These are phyloP conservation scores for Solanum medicagineum DNA, from an alignment of 257 asterid species.

Conservation along the genomic window DNA sequence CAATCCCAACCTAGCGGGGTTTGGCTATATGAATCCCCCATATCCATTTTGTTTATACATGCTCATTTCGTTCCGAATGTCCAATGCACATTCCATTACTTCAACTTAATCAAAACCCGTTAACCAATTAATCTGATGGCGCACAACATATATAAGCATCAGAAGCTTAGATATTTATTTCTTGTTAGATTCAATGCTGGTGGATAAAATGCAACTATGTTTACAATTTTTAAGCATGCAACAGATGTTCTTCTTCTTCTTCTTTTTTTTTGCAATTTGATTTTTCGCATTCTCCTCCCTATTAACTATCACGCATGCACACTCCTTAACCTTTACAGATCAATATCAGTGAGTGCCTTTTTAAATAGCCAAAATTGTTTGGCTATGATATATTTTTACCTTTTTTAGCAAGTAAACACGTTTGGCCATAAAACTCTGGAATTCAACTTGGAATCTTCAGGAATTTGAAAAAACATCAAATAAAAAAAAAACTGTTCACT, in stretches of 20 bases:
- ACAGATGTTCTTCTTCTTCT: background rate
- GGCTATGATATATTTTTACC: background rate
- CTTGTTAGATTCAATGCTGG: background rate
- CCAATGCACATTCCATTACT: background rate
- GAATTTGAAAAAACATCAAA: too few relatives aligned
- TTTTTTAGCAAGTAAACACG: background rate
- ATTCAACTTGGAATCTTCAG: too few relatives aligned
- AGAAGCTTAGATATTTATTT: background rate
- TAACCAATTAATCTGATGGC: background rate
- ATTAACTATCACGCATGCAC: background rate
- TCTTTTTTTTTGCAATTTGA: background rate
- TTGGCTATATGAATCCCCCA: background rate
- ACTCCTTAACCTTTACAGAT: background rate
- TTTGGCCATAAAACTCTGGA: too few relatives aligned
- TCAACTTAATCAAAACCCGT: background rate
- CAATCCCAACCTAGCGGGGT: constrained; percentile 1
- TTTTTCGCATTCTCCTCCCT: background rate
- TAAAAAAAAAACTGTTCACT: too few relatives aligned
- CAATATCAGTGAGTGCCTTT: background rate
- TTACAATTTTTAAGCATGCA: background rate
- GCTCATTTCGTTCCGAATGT: background rate
- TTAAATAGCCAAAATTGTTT: background rate
- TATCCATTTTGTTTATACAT: background rate
- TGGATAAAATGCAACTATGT: background rate
- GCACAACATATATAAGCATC: background rate